Evolutionary conservation across 2,329 filamentous ascomycete genomes (phyloP).

Genomic region (Lachnellula cervina): DNA sequence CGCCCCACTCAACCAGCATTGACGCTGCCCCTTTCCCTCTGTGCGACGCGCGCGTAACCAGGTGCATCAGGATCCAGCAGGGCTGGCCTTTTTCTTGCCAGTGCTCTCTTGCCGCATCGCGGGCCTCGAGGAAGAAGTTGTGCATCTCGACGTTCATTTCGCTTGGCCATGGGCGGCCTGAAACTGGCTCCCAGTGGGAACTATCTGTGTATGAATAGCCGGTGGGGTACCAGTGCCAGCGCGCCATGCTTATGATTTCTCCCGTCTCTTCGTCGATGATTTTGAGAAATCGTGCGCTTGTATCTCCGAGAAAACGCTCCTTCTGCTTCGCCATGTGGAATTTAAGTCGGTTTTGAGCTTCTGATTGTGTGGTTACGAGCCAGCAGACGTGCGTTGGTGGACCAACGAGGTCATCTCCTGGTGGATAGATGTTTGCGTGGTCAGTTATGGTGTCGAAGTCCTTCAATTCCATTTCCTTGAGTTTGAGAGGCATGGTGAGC

Average conservation of each 20-base stretch:
- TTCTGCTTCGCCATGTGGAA: conserved; percentile 19
- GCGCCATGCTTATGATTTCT: conserved; percentile 16
- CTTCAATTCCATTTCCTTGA: conserved; percentile 1
- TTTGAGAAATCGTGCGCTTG: conserved; percentile 15
- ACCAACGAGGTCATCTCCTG: conserved; percentile 13
- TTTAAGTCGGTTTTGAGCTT: conserved; percentile 4
- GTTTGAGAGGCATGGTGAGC: conserved; percentile 6
- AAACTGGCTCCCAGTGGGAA: conserved; percentile 15
- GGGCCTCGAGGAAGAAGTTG: conserved; percentile 14
- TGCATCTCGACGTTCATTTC: conserved; percentile 16
- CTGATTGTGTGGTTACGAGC: conserved; percentile 3
- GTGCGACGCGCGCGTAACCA: conserved; percentile 19
- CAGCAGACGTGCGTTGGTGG: conserved; percentile 12
- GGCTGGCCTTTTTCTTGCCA: conserved; percentile 12
- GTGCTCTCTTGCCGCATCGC: conserved; percentile 13
- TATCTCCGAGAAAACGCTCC: conserved; percentile 12
- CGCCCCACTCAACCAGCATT: conserved; percentile 43
- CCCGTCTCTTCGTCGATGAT: conserved; percentile 11
- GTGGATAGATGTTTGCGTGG: conserved; percentile 8
- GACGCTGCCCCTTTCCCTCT: conserved; percentile 40
- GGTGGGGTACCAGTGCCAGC: conserved; percentile 19
- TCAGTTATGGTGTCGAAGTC: conserved; percentile 11
- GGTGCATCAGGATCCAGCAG: conserved; percentile 23
- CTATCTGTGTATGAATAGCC: conserved; percentile 12
- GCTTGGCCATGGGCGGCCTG: conserved; percentile 5